phyloP scores from a whole-genome alignment of 345 rosid species.

The Moricandia moricandioides region DNA sequence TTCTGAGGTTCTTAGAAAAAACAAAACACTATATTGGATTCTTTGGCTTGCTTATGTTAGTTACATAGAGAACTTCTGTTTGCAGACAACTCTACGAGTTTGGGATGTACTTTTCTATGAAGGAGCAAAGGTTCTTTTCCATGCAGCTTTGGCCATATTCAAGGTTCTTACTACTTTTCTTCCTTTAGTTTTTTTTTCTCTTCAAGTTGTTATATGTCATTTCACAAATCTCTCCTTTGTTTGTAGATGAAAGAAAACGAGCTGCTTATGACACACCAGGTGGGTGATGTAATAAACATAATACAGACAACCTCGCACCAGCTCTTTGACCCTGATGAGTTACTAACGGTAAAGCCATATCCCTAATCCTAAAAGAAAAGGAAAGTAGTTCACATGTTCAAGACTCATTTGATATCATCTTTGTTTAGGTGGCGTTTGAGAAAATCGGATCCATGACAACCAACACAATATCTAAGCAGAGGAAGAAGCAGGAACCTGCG shows the following conservation, averaged over 20 bases:
- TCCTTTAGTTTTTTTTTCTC: neutral
- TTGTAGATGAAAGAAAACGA: conserved; percentile 94
- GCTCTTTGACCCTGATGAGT: conserved; percentile 96
- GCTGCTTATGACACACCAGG: conserved; percentile 83
- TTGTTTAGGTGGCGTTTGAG: conserved; percentile 98
- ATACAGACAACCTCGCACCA: conserved; percentile 84
- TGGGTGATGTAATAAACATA: conserved; percentile 86
- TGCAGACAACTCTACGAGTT: conserved; percentile 91
- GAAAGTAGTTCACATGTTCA: neutral
- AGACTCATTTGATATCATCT: too few species aligned
- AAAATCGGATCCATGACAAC: conserved; percentile 89
- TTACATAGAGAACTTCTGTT: neutral
- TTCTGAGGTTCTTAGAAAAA: conserved; percentile 66
- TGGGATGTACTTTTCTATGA: conserved; percentile 99
- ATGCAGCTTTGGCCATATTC: conserved; percentile 94
- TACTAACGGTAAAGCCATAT: conserved; percentile 62
- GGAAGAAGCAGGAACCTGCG: conserved; percentile 97
- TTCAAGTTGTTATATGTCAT: neutral
- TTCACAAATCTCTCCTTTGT: neutral
- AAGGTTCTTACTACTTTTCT: conserved; percentile 51
- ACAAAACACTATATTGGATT: neutral
- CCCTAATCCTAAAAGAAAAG: neutral
- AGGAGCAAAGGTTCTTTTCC: conserved; percentile 96
- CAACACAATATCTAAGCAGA: conserved; percentile 83
- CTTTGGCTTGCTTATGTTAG: neutral